Evolutionary conservation across 352 stramenopile genomes (phyloP), one percentile per base, ranked within the genome.

Genomic region (Globisporangium takayamanum): DNA sequence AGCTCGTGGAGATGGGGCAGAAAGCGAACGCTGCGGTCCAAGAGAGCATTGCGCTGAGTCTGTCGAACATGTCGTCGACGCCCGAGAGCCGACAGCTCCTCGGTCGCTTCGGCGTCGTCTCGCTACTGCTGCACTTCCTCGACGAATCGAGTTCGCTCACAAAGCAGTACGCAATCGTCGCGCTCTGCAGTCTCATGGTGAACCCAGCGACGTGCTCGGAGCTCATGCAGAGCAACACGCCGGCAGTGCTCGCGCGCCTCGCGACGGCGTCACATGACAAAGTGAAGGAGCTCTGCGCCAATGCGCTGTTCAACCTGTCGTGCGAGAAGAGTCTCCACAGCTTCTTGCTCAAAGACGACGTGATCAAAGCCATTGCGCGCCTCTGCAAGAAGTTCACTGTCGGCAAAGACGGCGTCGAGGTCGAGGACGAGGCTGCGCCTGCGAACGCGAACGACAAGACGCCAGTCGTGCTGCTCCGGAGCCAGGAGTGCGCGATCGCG

Each of bases 281-380:
- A 39, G 75, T 89, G 0, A 74, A 78, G 11, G 84, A 92, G 28
- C 66, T 92, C 5, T 91, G 80, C 28, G 74, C 78, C 12, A 87
- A 83, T n/a, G 78, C 78, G 20, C 67, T 92, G 1, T 89, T 89
- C 59, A 94, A 92, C 37, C 60, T 92, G n/a, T 92, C 82, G 8
- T 88, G 80, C 44, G 78, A 89, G 33, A 81, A 79, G 61, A 76
- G 67, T n/a, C 62, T 89, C 8, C 76, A 88, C 47, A 69, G 51
- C 3, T 87, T 84, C 48, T 39, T 92, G 39, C 60, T 94, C 39
- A 83, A 88, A 33, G 80, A 90, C 55, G 75, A 87, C 8, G 80
- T 87, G 15, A 85, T 92, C 50, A 74, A 78, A 20, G 67, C 79
- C 0, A 84, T 92, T n/a, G 69, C 87, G 39, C 66, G 74, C 6